Percentiles rank a stretch among this genome's conserved stretches.
phyloP scores from a whole-genome alignment of 2,329 filamentous ascomycete species.

The Microcyclosporella mali region DNA sequence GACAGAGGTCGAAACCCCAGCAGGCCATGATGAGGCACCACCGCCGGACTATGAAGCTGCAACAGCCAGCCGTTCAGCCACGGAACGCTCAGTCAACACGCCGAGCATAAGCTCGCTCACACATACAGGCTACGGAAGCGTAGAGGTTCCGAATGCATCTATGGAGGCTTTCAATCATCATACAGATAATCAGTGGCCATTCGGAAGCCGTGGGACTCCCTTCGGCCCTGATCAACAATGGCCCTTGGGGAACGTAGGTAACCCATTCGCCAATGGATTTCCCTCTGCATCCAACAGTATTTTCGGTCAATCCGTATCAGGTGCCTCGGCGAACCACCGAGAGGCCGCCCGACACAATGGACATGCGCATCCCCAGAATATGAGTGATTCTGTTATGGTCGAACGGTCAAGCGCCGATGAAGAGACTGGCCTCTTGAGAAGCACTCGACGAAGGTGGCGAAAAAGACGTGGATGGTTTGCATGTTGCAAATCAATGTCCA shows the following conservation, averaged over 20 bases:
- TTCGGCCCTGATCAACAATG: constrained; percentile 1
- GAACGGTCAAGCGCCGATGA: constrained; percentile 6
- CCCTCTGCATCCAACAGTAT: background rate
- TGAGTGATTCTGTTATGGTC: constrained; percentile 11
- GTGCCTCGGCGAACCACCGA: background rate
- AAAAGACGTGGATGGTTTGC: constrained; percentile 1
- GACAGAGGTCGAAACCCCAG: constrained; percentile 11
- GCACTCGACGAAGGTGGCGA: background rate
- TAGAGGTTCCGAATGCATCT: background rate
- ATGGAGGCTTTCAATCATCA: background rate
- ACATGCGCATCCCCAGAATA: constrained; percentile 10
- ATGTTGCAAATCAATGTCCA: constrained; percentile 6
- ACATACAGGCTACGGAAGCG: background rate
- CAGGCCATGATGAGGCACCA: constrained; percentile 13
- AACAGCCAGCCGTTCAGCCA: constrained; percentile 11
- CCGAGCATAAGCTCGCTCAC: background rate
- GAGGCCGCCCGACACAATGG: background rate
- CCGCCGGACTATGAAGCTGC: constrained; percentile 26
- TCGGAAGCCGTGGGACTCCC: constrained; percentile 1
- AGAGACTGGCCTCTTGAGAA: constrained; percentile 13
- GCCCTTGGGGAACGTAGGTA: background rate
- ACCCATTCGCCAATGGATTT: background rate
- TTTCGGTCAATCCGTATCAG: no score
- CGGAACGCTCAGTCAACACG: background rate
- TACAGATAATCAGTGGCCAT: constrained; percentile 1